Evolutionary conservation across 441 rosid genomes (phyloP), one percentile per base, ranked within the genome.

Genomic region (Pelargonium exstipulatum): DNA sequence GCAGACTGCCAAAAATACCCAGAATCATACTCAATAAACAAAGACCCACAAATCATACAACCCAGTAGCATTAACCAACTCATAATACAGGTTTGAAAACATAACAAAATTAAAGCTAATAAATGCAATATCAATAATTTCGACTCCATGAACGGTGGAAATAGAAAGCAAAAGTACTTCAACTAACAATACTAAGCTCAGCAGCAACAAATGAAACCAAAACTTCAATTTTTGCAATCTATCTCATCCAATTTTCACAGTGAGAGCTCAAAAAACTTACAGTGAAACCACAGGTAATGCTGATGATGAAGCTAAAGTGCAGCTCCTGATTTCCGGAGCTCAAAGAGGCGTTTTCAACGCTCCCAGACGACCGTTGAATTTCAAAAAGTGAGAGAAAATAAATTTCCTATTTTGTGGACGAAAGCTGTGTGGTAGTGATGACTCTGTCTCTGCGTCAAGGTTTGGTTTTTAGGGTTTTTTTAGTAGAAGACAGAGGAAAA

Each of bases 21-120:
- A 58, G 35, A 58, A 22, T 24, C 35, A 22, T 58, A 58, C 63
- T 20, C 24, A 20, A 10, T 20, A 58, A 58, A 58, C 63, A 58
- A 22, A 58, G 32, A 58, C 63, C 32, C 63, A 58, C 17, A 58
- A 58, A 58, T 20, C 32, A 58, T 58, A 32, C 63, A 58, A 58
- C 63, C 63, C 29, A 22, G 14, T 22, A 22, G 24, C 35, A 10
- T 1, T 29, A 58, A 58, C 9, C 14, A 58, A 24, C n/a, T 58
- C 22, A 53, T 14, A 24, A 14, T 20, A 58, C 9, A 7, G 62
- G 29, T 18, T 20, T 7, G 9, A 57, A 0, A 48, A 55, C 22
- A 57, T 18, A 57, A 6, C 5, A 55, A 55, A 55, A 6, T 1
- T 1, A 55, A 7, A 55, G 18, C 32, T 13, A 58, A 58, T 8